Conservation (phyloP, 495 filamentous ascomycete genomes). For the Talaromyces trachyspermus region DNA sequence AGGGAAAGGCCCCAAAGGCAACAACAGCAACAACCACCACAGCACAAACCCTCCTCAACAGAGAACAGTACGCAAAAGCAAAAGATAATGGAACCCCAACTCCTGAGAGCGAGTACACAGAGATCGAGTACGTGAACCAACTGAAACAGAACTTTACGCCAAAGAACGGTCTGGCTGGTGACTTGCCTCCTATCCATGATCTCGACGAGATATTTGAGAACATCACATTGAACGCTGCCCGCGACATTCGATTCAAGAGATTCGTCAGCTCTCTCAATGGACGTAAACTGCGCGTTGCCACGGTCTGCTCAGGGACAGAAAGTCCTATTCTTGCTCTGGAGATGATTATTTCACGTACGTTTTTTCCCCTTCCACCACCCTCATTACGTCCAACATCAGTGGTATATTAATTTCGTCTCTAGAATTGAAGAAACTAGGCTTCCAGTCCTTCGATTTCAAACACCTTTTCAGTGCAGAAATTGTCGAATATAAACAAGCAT, state of each 20-base stretch:
- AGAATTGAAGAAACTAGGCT: constrained; percentile 1
- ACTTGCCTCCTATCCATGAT: constrained; percentile 38
- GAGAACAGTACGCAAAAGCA: background rate
- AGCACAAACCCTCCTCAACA: background rate
- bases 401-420: no score
- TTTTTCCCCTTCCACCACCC: background rate
- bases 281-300: constrained; percentile 54
- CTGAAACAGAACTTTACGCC: constrained; percentile 2
- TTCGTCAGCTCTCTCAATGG: constrained; percentile 30
- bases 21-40: background rate
- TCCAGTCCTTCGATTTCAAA: constrained; percentile 34
- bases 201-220: constrained; percentile 44
- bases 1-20: background rate
- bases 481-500: constrained; percentile 69
- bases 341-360: constrained; percentile 39
- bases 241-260: constrained; percentile 21
- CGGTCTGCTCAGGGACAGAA: constrained; percentile 80
- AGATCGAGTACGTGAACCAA: constrained; percentile 7
- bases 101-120: background rate
- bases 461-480: constrained; percentile 79
- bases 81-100: background rate
- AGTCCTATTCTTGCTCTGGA: constrained; percentile 63
- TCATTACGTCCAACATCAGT: no score
- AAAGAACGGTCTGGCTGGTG: constrained; percentile 16
- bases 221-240: constrained; percentile 32